phyloP scores from a whole-genome alignment of 192 early-diverging fungal genomes.

The Coemansia sp. region DNA sequence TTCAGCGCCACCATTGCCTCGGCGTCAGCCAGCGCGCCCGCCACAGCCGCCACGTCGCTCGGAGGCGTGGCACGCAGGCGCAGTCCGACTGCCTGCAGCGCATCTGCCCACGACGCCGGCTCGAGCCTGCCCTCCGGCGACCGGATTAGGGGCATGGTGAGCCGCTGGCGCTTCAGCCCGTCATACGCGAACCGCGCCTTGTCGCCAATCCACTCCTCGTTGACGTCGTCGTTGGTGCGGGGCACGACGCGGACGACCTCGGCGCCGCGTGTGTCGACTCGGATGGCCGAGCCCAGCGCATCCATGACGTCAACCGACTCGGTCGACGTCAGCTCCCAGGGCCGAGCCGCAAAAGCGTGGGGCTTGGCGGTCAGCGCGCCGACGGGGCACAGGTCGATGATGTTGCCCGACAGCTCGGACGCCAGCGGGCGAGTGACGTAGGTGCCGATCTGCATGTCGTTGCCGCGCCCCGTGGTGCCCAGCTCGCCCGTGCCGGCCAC shows the following conservation, averaged over 20 bases:
- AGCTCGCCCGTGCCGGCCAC: slow-evolving; percentile 95
- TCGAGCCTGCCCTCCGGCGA: slow-evolving; percentile 75
- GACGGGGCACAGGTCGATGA: slow-evolving; percentile 98
- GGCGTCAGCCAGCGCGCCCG: slow-evolving; percentile 92
- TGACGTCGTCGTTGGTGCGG: slow-evolving; percentile 96
- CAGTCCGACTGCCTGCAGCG: slow-evolving; percentile 72
- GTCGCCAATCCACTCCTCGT: slow-evolving; percentile 99
- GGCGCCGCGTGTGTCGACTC: slow-evolving; percentile 92
- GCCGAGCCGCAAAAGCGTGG: slow-evolving; percentile 89
- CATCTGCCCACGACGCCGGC: slow-evolving; percentile 84
- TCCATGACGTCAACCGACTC: slow-evolving; percentile 96
- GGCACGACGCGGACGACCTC: slow-evolving; percentile 97
- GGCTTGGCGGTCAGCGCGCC: slow-evolving; percentile 98
- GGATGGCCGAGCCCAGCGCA: slow-evolving; percentile 94
- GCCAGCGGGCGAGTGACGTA: slow-evolving; percentile 87
- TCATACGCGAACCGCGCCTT: slow-evolving; percentile 95
- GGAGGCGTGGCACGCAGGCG: slow-evolving; percentile 65
- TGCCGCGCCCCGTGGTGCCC: slow-evolving; percentile 94
- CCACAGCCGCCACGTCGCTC: slow-evolving; percentile 78
- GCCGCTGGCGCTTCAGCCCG: slow-evolving; percentile 94
- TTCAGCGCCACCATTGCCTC: slow-evolving; percentile 94
- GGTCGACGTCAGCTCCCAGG: slow-evolving; percentile 97
- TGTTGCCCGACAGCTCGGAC: slow-evolving; percentile 97
- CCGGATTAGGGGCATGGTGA: slow-evolving; percentile 91
- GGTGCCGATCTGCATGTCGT: slow-evolving; percentile 98